Evolutionary conservation across 2,329 filamentous ascomycete species (phyloP), one percentile per base, ranked within the genome.

Genomic region (Cyanodermella asteris): DNA sequence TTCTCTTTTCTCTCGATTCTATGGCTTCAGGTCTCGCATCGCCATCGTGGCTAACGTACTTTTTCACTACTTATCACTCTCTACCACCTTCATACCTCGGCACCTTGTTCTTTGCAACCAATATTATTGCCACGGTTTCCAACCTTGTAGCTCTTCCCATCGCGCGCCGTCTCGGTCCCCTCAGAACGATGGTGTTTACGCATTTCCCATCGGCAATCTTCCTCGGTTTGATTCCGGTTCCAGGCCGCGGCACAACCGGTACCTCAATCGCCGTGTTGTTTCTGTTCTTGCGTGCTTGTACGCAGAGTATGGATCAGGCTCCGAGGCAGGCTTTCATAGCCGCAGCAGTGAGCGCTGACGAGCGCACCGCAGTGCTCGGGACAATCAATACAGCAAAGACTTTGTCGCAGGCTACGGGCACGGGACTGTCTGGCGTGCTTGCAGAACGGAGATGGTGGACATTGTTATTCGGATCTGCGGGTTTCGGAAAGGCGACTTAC

Each of bases 181-280:
- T 66, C 17, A 53, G 53, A 53, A 76, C 72, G 2, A 78, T 78
- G 72, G 70, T 74, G 6, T 73, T 75, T 38, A 76, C 72, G 0
- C 72, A 78, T 36, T 51, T 78, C 1, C 73, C 73, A 0, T 74
- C 70, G 0, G 55, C 72, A 6, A 45, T 77, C 14, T 70, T 68
- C 34, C 56, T 77, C 2, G 51, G 62, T 9, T 44, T 77, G 12
- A 64, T 78, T 13, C 63, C 67, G 0, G 37, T 70, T 1, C 65
- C 69, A 1, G n/a, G n/a, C n/a, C n/a, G n/a, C n/a, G n/a, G n/a
- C n/a, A n/a, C n/a, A n/a, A 43, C 50, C 12, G 50, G 54, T 4
- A 46, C 67, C 1, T 50, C 50, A 7, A 31, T 68, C 5, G 59
- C 71, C 0, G 53, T 75, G 22, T 42, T 55, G 0, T 62, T 78